Percentiles rank a stretch among this genome's conserved stretches.
Evolutionary conservation across 192 early-diverging fungal species (phyloP).

Genomic region (Piromyces finnis): DNA sequence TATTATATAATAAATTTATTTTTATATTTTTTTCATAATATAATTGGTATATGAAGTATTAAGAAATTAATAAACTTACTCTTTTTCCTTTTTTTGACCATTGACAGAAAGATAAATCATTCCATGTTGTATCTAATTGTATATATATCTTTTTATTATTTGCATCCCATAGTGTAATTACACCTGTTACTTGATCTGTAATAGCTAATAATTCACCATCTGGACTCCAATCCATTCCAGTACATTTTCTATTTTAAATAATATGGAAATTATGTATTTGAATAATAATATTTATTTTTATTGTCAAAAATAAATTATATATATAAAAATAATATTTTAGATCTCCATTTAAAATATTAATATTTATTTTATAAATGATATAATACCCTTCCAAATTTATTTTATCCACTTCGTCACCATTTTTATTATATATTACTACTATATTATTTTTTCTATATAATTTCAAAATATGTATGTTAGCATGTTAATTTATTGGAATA

Average conservation of each 20-base stretch:
- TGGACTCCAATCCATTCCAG: slow-evolving; percentile 14
- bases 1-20: no score
- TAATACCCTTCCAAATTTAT: background rate
- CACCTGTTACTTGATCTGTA: slow-evolving; percentile 4
- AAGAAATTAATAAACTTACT: no score
- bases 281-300: no score
- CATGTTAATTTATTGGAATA: no score
- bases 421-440: background rate
- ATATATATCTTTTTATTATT: background rate
- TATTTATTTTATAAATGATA: no score
- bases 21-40: no score
- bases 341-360: no score
- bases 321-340: no score
- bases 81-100: slow-evolving; percentile 18
- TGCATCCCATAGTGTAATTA: slow-evolving; percentile 17
- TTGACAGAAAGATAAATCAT: slow-evolving; percentile 9
- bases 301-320: no score
- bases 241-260: slow-evolving; percentile 8
- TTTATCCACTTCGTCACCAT: background rate
- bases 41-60: no score
- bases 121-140: slow-evolving; percentile 15
- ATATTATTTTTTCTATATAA: background rate
- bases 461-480: no score
- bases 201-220: slow-evolving; percentile 17
- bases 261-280: no score